Conservation (phyloP, 2,329 filamentous ascomycete species). For the Dothistroma pini region DNA sequence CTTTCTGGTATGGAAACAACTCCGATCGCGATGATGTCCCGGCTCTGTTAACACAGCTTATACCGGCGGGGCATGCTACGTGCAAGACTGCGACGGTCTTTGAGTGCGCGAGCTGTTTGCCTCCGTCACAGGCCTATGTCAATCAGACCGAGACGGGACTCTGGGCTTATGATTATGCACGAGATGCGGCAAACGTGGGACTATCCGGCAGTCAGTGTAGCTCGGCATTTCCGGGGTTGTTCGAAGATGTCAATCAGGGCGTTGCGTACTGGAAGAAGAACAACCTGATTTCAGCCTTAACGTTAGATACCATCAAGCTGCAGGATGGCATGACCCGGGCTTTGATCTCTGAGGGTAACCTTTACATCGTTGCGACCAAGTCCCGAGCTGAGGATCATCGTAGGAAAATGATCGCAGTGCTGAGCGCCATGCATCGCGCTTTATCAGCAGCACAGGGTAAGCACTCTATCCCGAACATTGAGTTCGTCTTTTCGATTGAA, state of each 20-base stretch:
- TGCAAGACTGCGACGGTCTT: conserved; percentile 20
- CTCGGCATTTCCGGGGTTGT: conserved; percentile 32
- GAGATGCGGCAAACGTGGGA: conserved; percentile 19
- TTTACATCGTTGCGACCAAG: conserved; percentile 33
- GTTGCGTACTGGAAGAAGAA: conserved; percentile 22
- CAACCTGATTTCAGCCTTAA: conserved; percentile 16
- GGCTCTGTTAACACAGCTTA: conserved; percentile 20
- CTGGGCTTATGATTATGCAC: conserved; percentile 16
- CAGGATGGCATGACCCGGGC: conserved; percentile 27
- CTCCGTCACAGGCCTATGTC: conserved; percentile 8
- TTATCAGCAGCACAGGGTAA: conserved; percentile 40
- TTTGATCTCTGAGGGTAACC: conserved; percentile 36
- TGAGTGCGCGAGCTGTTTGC: conserved; percentile 20
- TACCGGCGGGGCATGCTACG: conserved; percentile 23
- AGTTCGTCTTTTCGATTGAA: conserved; percentile 48
- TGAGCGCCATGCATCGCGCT: conserved; percentile 49
- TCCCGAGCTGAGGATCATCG: conserved; percentile 26
- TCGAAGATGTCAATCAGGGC: conserved; percentile 31
- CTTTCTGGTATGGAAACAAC: conserved; percentile 23
- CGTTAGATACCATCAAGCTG: conserved; percentile 17
- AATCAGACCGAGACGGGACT: conserved; percentile 13
- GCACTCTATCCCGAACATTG: conserved; percentile 44
- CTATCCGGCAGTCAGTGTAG: conserved; percentile 27
- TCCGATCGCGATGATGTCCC: conserved; percentile 22
- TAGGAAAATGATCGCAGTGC: conserved; percentile 26